Evolutionary conservation across 495 filamentous ascomycete genomes (phyloP).

Genomic region (Aspergillus avenaceus): DNA sequence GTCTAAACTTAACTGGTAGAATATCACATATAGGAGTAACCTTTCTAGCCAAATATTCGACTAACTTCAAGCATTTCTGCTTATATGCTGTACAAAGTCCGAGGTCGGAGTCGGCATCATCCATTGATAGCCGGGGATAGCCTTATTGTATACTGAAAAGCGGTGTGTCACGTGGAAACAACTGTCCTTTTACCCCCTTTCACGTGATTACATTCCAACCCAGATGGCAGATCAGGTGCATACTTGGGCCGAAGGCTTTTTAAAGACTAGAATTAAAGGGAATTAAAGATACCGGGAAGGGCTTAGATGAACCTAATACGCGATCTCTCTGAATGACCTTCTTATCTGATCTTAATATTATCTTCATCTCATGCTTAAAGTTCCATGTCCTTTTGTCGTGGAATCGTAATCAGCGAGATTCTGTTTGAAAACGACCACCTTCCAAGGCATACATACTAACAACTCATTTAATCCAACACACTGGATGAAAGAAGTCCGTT

Average conservation of each 20-base stretch:
- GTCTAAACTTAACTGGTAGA: too few relatives aligned
- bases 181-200: conserved; percentile 4
- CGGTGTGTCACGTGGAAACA: too few relatives aligned
- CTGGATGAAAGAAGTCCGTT: conserved; percentile 8
- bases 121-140: too few relatives aligned
- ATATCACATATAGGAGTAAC: too few relatives aligned
- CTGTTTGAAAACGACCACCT: conserved; percentile 4
- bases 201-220: conserved; percentile 6
- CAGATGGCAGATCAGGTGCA: conserved; percentile 5
- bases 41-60: too few relatives aligned
- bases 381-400: background rate
- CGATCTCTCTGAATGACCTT: background rate
- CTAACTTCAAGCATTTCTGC: too few relatives aligned
- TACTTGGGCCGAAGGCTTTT: background rate
- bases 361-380: too few relatives aligned
- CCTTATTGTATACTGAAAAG: too few relatives aligned
- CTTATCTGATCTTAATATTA: background rate
- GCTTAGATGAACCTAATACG: background rate
- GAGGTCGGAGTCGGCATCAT: too few relatives aligned
- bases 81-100: too few relatives aligned
- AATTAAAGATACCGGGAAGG: background rate
- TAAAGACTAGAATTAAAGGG: too few relatives aligned
- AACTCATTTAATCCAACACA: background rate
- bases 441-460: background rate
- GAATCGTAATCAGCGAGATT: background rate